Base-by-base conservation (phyloP, 2,329 filamentous ascomycete genomes). In the Xylaria digitata region DNA sequence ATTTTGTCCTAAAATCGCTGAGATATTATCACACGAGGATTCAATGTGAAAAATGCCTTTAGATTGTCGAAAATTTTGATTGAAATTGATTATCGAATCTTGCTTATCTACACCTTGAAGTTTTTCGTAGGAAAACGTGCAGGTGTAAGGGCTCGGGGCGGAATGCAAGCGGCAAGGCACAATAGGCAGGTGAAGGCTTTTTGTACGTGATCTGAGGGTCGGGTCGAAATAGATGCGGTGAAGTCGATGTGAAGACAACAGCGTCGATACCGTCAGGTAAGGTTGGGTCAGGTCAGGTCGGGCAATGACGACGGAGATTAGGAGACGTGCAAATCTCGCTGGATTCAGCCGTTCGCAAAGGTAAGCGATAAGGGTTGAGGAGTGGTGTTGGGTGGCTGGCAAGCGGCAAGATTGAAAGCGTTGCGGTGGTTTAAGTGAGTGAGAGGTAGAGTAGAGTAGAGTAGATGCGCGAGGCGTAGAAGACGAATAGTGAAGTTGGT, bases 41-140 rank as follows among this genome's bases (percentile, higher is more conserved):
- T 65, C 55, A 61, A 70, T 66, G 65, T 70, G 72, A 77, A 76
- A 67, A 61, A 45, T 54, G 78, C 78, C 76, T 75, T 78, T 65
- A 76, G 77, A 74, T 73, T 75, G 76, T 77, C 78, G 75, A 77
- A 26, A 76, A 77, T 78, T 75, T 73, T 73, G 72, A 75, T 82
- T 78, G 78, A 79, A 82, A 80, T 66, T 68, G 77, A 81, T 82
- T 82, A 77, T 78, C 78, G 83, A 81, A 81, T 83, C 82, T 81
- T 80, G 82, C 82, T 84, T 93, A 93, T 92, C 86, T 94, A 94
- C 92, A 94, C 92, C 92, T 89, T 86, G 84, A 87, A 87, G 88
- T 86, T 89, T 90, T 92, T 90, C 86, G 83, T 93, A 94, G 85
- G 90, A 94, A 94, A 95, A 94, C 91, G 90, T 92, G 92, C 90